These are phyloP conservation scores for Kwoniella newhampshirensis DNA, from an alignment of 768 basidiomycete genomes.

Conservation along the genomic window DNA sequence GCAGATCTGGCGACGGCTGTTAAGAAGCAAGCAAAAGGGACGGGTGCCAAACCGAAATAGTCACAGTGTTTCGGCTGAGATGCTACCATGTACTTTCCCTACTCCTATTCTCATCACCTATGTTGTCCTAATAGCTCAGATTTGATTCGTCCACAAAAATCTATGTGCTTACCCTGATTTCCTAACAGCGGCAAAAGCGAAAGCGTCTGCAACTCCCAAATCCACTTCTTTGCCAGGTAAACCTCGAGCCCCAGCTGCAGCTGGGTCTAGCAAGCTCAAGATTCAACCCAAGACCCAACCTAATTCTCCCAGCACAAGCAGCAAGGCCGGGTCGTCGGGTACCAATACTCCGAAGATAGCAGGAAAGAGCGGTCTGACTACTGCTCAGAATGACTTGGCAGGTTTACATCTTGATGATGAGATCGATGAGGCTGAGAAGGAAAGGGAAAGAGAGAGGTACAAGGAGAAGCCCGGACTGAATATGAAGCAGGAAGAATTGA, in stretches of 20 bases:
- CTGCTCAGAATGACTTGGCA: constrained; percentile 69
- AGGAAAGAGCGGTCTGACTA: constrained; percentile 52
- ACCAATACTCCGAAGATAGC: constrained; percentile 19
- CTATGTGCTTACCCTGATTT: constrained; percentile 2
- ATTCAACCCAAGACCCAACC: constrained; percentile 29
- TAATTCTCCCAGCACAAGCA: constrained; percentile 24
- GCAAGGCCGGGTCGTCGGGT: constrained; percentile 27
- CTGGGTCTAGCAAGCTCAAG: constrained; percentile 11
- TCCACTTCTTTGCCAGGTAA: constrained; percentile 43
- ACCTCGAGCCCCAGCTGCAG: constrained; percentile 19
- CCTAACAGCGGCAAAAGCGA: constrained; percentile 33
- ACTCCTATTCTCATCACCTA: neutral
- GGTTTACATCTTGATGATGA: constrained; percentile 66
- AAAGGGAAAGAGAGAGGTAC: constrained; percentile 41
- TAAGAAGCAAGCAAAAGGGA: constrained; percentile 27
- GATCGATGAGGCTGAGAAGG: constrained; percentile 54
- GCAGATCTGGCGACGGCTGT: constrained; percentile 22
- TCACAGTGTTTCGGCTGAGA: constrained; percentile 14
- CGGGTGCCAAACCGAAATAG: constrained; percentile 11
- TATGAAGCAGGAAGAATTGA: constrained; percentile 73
- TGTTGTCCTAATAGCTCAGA: too few species aligned
- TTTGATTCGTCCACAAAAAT: neutral
- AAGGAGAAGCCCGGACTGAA: constrained; percentile 61
- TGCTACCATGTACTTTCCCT: constrained; percentile 13
- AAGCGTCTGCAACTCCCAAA: constrained; percentile 35